Evolutionary conservation across 1,284 basidiomycete species (phyloP), one percentile per base, ranked within the genome.

Genomic region (Boletus sp.): DNA sequence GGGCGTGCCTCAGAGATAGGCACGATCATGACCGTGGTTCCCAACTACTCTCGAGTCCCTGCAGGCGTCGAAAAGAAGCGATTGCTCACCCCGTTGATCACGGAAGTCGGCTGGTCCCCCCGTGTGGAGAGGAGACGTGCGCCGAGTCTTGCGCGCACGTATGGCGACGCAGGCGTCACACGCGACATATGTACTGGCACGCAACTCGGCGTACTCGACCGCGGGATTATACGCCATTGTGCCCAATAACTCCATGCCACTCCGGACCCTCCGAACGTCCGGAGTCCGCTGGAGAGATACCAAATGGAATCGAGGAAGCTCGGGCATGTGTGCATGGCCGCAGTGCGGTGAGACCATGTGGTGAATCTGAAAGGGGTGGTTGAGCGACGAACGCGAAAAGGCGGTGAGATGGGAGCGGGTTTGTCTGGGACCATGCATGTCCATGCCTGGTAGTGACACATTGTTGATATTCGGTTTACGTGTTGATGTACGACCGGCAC

Each of bases 161-260:
- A 58, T 43, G 61, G 60, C 16, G 60, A 68, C 48, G 48, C 47
- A n/a, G 59, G 55, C 16, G 53, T 50, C 42, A 20, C 48, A 7
- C 58, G 13, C 3, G 55, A 45, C 16, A 57, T 18, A 39, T 24
- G 24, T 24, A 24, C 57, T 60, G 41, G 62, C 64, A 49, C 61
- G 61, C 18, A 65, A 61, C 47, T 42, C 63, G 11, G 70, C 63
- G 24, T 71, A 73, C 46, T 71, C 64, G 18, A 72, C 64, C 27
- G 77, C 84, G 43, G 83, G 83, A 41, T 79, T 78, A 45, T 80
- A 78, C 1, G 85, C 86, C 64, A 84, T 74, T n/a, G 84, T 84
- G 1, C 87, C 82, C 3, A 88, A 68, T 4, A 79, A 79, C 66
- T 79, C 81, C 80, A 89, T 24, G 24, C 86, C 84, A 62, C 79